phyloP scores from a whole-genome alignment of 2,329 filamentous ascomycete species.

The Talaromyces sp. region DNA sequence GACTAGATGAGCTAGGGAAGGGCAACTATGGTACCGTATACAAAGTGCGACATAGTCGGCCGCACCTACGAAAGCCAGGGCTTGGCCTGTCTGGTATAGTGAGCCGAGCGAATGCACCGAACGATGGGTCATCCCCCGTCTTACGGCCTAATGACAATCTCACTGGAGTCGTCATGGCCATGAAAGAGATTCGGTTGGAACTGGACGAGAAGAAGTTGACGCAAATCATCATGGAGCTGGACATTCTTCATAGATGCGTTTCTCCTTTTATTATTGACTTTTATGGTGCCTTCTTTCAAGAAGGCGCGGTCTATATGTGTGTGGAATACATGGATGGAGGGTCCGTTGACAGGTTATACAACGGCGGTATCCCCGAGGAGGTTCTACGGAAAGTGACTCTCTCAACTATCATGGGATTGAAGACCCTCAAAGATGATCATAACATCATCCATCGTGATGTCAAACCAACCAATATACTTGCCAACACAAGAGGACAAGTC shows the following conservation, averaged over 20 bases:
- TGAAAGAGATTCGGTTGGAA: slow-evolving; percentile 97
- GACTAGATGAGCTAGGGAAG: slow-evolving; percentile 88
- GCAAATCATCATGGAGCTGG: slow-evolving; percentile 95
- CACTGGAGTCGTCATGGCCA: slow-evolving; percentile 84
- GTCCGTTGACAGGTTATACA: slow-evolving; percentile 94
- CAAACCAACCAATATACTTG: slow-evolving; percentile 97
- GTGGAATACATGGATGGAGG: slow-evolving; percentile 99
- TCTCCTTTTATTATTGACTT: slow-evolving; percentile 98
- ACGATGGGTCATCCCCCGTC: slow-evolving; percentile 22
- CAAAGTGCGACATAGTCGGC: slow-evolving; percentile 84
- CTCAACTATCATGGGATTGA: slow-evolving; percentile 85
- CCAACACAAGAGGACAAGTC: slow-evolving; percentile 84
- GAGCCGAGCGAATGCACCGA: slow-evolving; percentile 34
- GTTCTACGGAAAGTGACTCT: slow-evolving; percentile 88
- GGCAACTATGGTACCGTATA: slow-evolving; percentile 98
- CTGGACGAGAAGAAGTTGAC: slow-evolving; percentile 95
- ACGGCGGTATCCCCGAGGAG: slow-evolving; percentile 82
- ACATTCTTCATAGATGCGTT: slow-evolving; percentile 90
- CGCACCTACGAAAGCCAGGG: slow-evolving; percentile 60
- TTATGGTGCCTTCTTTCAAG: slow-evolving; percentile 98
- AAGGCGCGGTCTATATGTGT: slow-evolving; percentile 98
- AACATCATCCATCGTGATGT: slow-evolving; percentile 99
- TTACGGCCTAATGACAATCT: slow-evolving; percentile 29
- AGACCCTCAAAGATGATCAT: slow-evolving; percentile 92
- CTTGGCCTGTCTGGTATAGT: slow-evolving; percentile 62